Conservation (phyloP, 1,284 basidiomycete genomes). For the Ceratobasidium sp. region DNA sequence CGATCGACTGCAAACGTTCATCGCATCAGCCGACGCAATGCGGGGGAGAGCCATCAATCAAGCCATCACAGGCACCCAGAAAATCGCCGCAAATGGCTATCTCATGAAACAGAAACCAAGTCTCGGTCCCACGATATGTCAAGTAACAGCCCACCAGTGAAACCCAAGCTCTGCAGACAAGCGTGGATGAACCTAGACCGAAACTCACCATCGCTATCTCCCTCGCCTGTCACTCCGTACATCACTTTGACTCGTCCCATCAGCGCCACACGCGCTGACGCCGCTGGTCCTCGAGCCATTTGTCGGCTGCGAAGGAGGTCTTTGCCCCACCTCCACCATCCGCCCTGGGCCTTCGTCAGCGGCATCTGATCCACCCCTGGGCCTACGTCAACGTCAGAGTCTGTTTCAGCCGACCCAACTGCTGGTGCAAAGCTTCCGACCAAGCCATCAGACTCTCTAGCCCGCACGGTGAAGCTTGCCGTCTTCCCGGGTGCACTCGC, state of each 20-base stretch:
- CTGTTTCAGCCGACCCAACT: neutral
- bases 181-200: neutral
- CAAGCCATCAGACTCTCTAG: slow-evolving; percentile 39
- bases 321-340: slow-evolving; percentile 25
- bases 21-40: no score
- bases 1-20: slow-evolving; percentile 8
- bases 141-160: neutral
- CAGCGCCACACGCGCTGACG: slow-evolving; percentile 54
- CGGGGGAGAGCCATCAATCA: no score
- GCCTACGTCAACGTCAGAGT: no score
- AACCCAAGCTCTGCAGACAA: neutral
- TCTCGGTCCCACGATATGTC: no score
- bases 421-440: slow-evolving; percentile 5
- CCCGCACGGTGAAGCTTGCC: slow-evolving; percentile 55
- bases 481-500: slow-evolving; percentile 48
- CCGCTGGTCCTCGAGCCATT: slow-evolving; percentile 39
- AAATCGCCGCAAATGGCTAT: neutral
- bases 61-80: neutral
- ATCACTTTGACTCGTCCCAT: slow-evolving; percentile 51
- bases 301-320: neutral
- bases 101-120: neutral
- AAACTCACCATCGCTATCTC: slow-evolving; percentile 25
- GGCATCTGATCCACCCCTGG: neutral
- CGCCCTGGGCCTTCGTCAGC: neutral
- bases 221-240: slow-evolving; percentile 38